These are phyloP conservation scores for Coemansia sp. DNA, from an alignment of 192 early-diverging fungal genomes.

Conservation along the genomic window DNA sequence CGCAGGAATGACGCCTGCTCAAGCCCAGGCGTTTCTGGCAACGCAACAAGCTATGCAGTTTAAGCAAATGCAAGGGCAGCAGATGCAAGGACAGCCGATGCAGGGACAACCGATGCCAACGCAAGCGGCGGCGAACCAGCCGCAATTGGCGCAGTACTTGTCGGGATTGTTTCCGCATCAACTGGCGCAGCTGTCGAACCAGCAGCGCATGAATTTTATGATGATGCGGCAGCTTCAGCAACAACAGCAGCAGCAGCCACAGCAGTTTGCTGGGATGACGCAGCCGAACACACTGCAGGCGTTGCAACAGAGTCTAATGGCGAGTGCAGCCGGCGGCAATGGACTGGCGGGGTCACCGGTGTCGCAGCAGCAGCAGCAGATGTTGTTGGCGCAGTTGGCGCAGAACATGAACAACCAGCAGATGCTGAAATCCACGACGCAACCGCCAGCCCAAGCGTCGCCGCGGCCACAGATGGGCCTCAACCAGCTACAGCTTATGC, in stretches of 20 bases:
- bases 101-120: conserved; percentile 7
- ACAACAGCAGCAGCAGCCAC: conserved; percentile 36
- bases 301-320: conserved; percentile 1
- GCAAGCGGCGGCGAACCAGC: conserved; percentile 28
- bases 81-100: neutral
- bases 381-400: conserved; percentile 33
- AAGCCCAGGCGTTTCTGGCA: conserved; percentile 25
- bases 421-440: conserved; percentile 12
- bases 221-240: conserved; percentile 50
- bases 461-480: conserved; percentile 22
- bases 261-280: conserved; percentile 10
- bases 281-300: conserved; percentile 2
- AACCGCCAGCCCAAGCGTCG: conserved; percentile 9
- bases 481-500: conserved; percentile 39
- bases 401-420: conserved; percentile 45
- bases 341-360: neutral
- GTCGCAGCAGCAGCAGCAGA: conserved; percentile 20
- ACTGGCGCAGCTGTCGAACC: conserved; percentile 46
- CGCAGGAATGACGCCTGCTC: conserved; percentile 12
- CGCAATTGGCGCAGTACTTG: conserved; percentile 47
- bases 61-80: conserved; percentile 31
- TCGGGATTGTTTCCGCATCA: conserved; percentile 46
- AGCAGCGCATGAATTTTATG: conserved; percentile 41
- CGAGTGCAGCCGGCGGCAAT: conserved; percentile 5
- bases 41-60: conserved; percentile 39